These are phyloP conservation scores for Colletotrichum destructivum DNA, from an alignment of 2,329 filamentous ascomycete genomes.

Conservation along the genomic window DNA sequence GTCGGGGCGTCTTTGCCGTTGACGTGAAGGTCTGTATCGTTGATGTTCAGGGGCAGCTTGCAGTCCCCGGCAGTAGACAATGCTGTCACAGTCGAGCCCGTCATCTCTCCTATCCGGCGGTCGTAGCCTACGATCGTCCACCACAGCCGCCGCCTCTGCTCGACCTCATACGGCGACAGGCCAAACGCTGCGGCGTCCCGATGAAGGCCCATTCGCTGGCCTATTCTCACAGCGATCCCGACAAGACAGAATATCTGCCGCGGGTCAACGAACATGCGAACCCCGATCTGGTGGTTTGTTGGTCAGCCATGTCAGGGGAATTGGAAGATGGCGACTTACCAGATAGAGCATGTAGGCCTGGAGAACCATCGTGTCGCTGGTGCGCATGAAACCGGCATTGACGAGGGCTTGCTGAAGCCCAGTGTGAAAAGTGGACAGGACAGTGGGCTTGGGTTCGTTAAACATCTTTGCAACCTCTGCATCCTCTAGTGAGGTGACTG, in stretches of 20 bases:
- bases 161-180: conserved; percentile 73
- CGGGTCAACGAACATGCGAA: conserved; percentile 73
- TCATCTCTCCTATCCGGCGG: conserved; percentile 77
- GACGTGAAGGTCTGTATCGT: conserved; percentile 72
- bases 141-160: conserved; percentile 81
- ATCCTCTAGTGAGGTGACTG: conserved; percentile 71
- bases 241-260: conserved; percentile 73
- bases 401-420: conserved; percentile 76
- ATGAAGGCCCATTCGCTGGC: conserved; percentile 78
- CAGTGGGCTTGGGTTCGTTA: conserved; percentile 64
- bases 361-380: conserved; percentile 74
- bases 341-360: conserved; percentile 79
- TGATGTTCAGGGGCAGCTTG: conserved; percentile 72
- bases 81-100: conserved; percentile 70
- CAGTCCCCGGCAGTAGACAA: conserved; percentile 69
- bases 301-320: conserved; percentile 7
- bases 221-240: conserved; percentile 77
- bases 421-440: conserved; percentile 68
- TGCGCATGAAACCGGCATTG: conserved; percentile 77
- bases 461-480: conserved; percentile 67
- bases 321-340: conserved; percentile 58
- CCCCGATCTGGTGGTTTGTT: conserved; percentile 49
- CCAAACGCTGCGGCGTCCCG: conserved; percentile 69
- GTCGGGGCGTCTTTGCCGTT: conserved; percentile 69
- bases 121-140: conserved; percentile 81